Evolutionary conservation across 108 stramenopile species (phyloP), one percentile per base, ranked within the genome.

Genomic region (Epithemia pelagica): DNA sequence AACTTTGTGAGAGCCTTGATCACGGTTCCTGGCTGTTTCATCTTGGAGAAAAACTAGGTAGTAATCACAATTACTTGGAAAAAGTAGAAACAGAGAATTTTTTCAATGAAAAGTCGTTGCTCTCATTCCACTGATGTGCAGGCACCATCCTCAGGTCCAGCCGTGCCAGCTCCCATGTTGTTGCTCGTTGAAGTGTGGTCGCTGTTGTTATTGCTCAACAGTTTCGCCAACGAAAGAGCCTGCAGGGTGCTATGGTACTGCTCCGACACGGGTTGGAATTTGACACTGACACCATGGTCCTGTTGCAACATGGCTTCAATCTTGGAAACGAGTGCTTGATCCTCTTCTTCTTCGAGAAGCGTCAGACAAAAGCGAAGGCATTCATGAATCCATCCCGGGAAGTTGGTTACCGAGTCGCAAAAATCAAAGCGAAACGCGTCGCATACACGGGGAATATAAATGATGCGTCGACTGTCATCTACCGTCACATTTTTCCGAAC

Each of bases 361-460:
- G 54, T 61, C 28, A 90, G 28, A 52, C 83, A 78, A 56, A 71
- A 78, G 1, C 74, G 76, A 24, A 94, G 77, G 55, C 76, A 79
- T 22, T 65, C 61, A 15, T 46, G 37, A 15, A 46, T 46, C 37
- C 37, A 46, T 46, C 37, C 37, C 15, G 37, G 15, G 10, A 15
- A 5, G 31, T 72, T 33, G 19, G 68, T 68, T 0, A 61, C 8
- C 65, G 85, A 82, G 21, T 81, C 86, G 52, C 68, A 72, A 76
- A 91, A 95, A 62, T 95, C 91, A 68, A 76, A 72, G 25, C 82
- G 74, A 71, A 84, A 92, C n/a, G 91, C 77, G 55, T 92, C 90
- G 54, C 88, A 89, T 0, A 92, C 83, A 71, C 91, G 89, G 22
- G 94, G 94, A 21, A 95, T 52, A 1, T 87, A 65, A 0, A 93